Base-by-base conservation (phyloP, 768 basidiomycete species). In the Termitomyces eurrhizus region DNA sequence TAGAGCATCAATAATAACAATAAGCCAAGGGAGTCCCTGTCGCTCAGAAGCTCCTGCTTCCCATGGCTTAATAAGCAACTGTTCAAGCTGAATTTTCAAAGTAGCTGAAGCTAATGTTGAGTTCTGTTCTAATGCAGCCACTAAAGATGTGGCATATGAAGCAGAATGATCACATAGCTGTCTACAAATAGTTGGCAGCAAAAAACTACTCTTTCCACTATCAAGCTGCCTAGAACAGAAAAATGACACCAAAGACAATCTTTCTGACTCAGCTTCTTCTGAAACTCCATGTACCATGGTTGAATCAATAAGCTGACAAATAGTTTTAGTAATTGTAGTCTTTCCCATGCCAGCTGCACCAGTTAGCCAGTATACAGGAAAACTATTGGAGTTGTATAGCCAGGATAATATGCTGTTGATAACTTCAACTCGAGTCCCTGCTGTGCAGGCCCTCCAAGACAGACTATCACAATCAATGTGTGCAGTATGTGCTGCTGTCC, bases 171-270 rank as follows among this genome's bases (percentile, higher is more conserved):
- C 44, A 56, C 32, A 56, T 1, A 56, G 44, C 12, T 16, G 29
- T 13, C 33, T 7, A 35, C 55, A 52, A 24, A 52, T 24, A 7
- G 51, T 52, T 36, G 51, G 35, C 16, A 52, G 0, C 11, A 52
- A 8, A 32, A 46, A 21, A 46, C 2, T 11, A 56, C 44, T 14
- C 13, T n/a, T 11, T 7, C 44, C n/a, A 33, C 54, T 42, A 56
- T 56, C 54, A 45, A 56, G 54, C 18, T 56, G 54, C 7, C n/a
- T n/a, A 35, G 42, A 56, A 21, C 44, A 56, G n/a, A 56, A 56
- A 24, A 46, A 56, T 13, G 44, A 56, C 11, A 46, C 42, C 14
- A 56, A 56, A 2, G 21, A n/a, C 32, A 16, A 18, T 16, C 3
- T 35, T 11, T 9, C 9, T 32, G 4, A 3, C 29, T 32, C 26